Conservation (phyloP, 2,329 filamentous ascomycete genomes). For the Colletotrichum lupini region DNA sequence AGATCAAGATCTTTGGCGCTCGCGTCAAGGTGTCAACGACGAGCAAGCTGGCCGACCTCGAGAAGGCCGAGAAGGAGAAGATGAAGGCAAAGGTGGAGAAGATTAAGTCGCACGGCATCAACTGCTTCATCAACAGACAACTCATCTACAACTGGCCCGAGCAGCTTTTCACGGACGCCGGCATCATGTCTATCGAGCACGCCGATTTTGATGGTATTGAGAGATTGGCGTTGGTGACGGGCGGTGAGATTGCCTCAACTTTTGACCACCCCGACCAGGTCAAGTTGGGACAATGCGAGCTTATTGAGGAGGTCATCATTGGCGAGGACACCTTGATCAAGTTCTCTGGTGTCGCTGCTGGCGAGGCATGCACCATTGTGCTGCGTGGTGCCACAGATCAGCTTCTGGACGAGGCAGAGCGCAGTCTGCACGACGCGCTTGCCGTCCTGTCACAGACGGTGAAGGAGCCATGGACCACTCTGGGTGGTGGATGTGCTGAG, state of each 20-base stretch:
- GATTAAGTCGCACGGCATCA: constrained; percentile 98
- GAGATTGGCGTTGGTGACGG: constrained; percentile 91
- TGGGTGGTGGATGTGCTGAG: constrained; percentile 96
- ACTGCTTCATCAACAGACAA: constrained; percentile 99
- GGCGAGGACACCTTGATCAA: constrained; percentile 97
- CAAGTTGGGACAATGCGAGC: constrained; percentile 92
- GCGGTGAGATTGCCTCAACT: constrained; percentile 96
- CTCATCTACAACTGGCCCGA: constrained; percentile 99
- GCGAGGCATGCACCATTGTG: constrained; percentile 95
- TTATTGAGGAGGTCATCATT: constrained; percentile 98
- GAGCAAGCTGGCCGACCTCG: constrained; percentile 95
- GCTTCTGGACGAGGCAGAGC: constrained; percentile 95
- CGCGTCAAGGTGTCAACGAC: constrained; percentile 97
- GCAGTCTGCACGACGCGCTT: constrained; percentile 93
- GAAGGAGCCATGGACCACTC: constrained; percentile 90
- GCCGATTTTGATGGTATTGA: constrained; percentile 99
- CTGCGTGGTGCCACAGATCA: constrained; percentile 96
- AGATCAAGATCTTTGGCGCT: constrained; percentile 99
- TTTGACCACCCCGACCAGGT: constrained; percentile 98
- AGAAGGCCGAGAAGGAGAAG: constrained; percentile 98
- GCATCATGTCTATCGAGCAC: constrained; percentile 98
- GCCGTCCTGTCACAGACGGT: constrained; percentile 97
- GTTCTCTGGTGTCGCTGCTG: constrained; percentile 95
- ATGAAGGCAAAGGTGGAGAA: constrained; percentile 99
- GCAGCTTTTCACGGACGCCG: constrained; percentile 96